Evolutionary conservation across 805 yeast genomes (phyloP), one percentile per base, ranked within the genome.

Genomic region (Barnettozyma wickerhamii): DNA sequence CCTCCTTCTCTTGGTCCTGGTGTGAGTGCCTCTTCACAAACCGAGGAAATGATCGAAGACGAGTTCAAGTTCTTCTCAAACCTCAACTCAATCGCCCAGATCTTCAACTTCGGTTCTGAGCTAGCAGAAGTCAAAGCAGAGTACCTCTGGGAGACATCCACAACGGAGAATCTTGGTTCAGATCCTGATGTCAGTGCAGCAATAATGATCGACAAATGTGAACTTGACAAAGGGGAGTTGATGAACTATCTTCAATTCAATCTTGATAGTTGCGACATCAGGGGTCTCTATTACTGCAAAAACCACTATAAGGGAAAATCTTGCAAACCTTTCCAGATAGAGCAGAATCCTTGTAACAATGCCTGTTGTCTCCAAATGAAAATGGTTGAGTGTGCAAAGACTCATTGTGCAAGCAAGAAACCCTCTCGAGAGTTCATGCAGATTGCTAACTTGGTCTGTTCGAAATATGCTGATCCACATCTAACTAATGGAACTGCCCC

Each of bases 321-420:
- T 14, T 55, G 58, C 48, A 19, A 39, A 27, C 33, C 38, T 1
- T 41, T 29, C 28, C 34, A 49, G 14, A 5, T 31, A 4, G 51
- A 47, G 1, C 14, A 38, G 5, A 53, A 53, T 28, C 43, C 45
- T 0, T 55, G 59, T 27, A 53, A 53, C 34, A 44, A 38, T 27
- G 59, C 59, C 6, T 55, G 59, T 35, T 55, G 59, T 40, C 47
- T 49, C 13, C 51, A 52, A 33, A 49, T 45, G 9, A 40, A 48
- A 27, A 53, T 53, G 58, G 55, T 49, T 1, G 33, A 46, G 24
- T 55, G 59, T 41, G 53, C 59, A 2, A 40, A 45, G 24, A 33
- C 46, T 0, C 50, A 50, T 20, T 55, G 59, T 32, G 37, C 38
- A 12, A 48, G 43, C 28, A 45, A 43, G 27, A 45, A 30, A n/a